These are phyloP conservation scores for Rasamsonia emersonii DNA, from an alignment of 2,329 filamentous ascomycete species.

Conservation along the genomic window DNA sequence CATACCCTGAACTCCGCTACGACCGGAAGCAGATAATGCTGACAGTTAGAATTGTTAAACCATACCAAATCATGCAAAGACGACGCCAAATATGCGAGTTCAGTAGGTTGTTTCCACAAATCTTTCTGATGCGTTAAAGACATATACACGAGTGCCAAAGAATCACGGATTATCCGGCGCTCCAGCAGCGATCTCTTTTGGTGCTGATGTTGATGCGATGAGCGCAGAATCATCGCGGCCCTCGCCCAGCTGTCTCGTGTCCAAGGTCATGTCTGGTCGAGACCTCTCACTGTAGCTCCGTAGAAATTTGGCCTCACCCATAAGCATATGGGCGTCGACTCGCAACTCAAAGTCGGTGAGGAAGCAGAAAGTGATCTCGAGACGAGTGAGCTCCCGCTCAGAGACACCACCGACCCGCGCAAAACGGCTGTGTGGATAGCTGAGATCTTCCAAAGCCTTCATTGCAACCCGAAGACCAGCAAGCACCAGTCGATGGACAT, in stretches of 20 bases:
- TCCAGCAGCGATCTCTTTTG: constrained; percentile 2
- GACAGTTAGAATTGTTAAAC: too few relatives aligned
- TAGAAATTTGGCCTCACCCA: constrained; percentile 40
- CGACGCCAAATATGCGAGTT: too few relatives aligned
- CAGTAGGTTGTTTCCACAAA: too few relatives aligned
- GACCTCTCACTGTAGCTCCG: constrained; percentile 5
- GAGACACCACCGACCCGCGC: constrained; percentile 83
- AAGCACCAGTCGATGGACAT: constrained; percentile 77
- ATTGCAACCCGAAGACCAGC: constrained; percentile 80
- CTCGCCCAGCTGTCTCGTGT: background rate
- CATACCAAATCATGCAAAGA: too few relatives aligned
- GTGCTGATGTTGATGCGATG: background rate
- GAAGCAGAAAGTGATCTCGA: constrained; percentile 87
- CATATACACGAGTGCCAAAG: background rate
- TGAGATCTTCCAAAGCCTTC: constrained; percentile 90
- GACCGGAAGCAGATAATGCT: too few relatives aligned
- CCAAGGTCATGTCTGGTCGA: background rate
- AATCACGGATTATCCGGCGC: background rate
- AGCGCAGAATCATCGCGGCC: constrained; percentile 3
- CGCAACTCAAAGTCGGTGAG: constrained; percentile 74
- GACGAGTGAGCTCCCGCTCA: constrained; percentile 66
- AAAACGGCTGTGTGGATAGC: constrained; percentile 75
- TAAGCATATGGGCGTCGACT: constrained; percentile 51
- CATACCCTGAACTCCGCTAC: too few relatives aligned
- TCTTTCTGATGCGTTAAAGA: background rate